Evolutionary conservation across 2,329 filamentous ascomycete species (phyloP), one percentile per base, ranked within the genome.

Genomic region (Thelonectria rubi): DNA sequence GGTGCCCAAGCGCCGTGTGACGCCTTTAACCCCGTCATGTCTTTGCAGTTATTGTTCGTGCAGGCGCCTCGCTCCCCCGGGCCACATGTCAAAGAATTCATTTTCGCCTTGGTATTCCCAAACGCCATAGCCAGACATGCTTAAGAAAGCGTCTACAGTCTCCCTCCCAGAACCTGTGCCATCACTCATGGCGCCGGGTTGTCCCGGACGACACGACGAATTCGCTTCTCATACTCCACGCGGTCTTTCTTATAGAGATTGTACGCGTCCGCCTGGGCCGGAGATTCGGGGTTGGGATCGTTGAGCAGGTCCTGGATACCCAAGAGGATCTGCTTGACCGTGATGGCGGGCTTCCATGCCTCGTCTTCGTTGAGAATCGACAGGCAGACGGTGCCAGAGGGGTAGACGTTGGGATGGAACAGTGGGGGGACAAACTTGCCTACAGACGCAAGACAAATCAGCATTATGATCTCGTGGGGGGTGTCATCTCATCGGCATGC

Each of bases 351-450:
- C 78, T 97, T 96, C 95, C 96, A 99, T 7, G 92, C 94, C 77
- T 99, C 95, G 72, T 99, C 95, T 77, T 99, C 96, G 80, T 98
- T 99, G 68, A 99, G 81, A 69, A 99, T 99, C 26, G 93, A 97
- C 20, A 99, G 86, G 75, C 95, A 99, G 64, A 99, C 95, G 49
- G 95, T 99, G 69, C 95, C 96, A 1, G 94, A 98, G 0, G 95
- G 95, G 76, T 99, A 99, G 69, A 99, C 95, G 77, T 99, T 99
- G 0, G 95, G 95, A 75, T 99, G 95, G 82, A 99, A 99, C 42
- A 99, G 88, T 20, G 95, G 94, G 12, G 95, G 95, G 0, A 90
- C 87, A 75, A 99, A 99, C 86, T 97, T 97, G 88, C 94, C 94
- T 97, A 63, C 2, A 24, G 26, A 39, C 42, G n/a, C 26, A 24